Evolutionary conservation across 768 basidiomycete genomes (phyloP).

Genomic region (Steccherinum ochraceum): DNA sequence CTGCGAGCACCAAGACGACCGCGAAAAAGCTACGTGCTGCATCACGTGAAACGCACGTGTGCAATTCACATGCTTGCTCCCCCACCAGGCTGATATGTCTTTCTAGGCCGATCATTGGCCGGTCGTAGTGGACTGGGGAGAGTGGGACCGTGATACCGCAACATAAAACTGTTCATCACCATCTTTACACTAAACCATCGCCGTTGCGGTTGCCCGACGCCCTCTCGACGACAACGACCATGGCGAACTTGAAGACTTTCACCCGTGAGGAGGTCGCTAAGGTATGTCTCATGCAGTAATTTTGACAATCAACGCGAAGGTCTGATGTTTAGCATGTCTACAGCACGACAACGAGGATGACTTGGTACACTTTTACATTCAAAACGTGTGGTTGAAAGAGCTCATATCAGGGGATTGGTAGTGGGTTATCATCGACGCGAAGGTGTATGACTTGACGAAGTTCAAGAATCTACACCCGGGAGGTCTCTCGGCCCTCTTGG

Average conservation of each 20-base stretch:
- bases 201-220: neutral
- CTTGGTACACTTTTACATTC: slow-evolving; percentile 35
- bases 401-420: slow-evolving; percentile 18
- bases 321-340: neutral
- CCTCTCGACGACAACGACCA: neutral
- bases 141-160: no score
- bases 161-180: no score
- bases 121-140: no score
- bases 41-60: no score
- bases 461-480: slow-evolving; percentile 84
- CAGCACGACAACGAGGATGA: slow-evolving; percentile 70
- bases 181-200: no score
- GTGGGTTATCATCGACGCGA: slow-evolving; percentile 84
- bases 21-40: no score
- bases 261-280: slow-evolving; percentile 60
- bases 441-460: slow-evolving; percentile 77
- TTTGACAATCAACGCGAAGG: neutral
- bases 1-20: no score
- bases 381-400: neutral
- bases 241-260: slow-evolving; percentile 18
- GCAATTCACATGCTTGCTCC: no score
- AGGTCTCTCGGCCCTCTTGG: slow-evolving; percentile 71
- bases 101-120: no score
- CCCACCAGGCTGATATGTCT: no score
- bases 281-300: slow-evolving; percentile 30